These are phyloP conservation scores for Penstemon barbatus DNA, from an alignment of 257 asterid genomes.

Conservation along the genomic window DNA sequence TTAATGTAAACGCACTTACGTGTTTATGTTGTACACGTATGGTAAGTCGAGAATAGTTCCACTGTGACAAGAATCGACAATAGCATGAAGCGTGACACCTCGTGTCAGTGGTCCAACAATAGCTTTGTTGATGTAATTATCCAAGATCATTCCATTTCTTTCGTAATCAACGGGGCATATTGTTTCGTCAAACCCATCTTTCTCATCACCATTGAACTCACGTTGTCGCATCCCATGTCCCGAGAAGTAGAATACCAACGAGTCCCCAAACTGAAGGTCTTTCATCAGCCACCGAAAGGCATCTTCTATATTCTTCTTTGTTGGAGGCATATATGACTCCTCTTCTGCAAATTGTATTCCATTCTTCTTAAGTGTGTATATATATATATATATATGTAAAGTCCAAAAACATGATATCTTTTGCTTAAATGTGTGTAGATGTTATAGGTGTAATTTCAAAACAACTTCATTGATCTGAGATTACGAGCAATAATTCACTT, in stretches of 20 bases:
- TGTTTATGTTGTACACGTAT: constrained; percentile 49
- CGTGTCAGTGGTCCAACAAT: constrained; percentile 54
- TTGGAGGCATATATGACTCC: constrained; percentile 47
- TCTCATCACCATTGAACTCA: constrained; percentile 47
- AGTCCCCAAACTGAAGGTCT: constrained; percentile 61
- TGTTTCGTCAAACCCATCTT: constrained; percentile 56
- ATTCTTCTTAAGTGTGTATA: too few relatives aligned
- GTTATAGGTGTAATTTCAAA: too few relatives aligned
- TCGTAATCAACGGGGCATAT: constrained; percentile 58
- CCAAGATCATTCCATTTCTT: constrained; percentile 45
- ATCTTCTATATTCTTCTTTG: constrained; percentile 48
- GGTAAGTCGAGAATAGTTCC: constrained; percentile 66
- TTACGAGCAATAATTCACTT: too few relatives aligned
- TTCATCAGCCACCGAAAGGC: constrained; percentile 63
- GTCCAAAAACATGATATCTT: too few relatives aligned
- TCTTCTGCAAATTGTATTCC: constrained; percentile 42
- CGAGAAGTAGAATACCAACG: constrained; percentile 57
- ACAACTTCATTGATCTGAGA: too few relatives aligned
- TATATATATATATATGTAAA: too few relatives aligned
- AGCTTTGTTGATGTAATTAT: constrained; percentile 59
- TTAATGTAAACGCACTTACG: constrained; percentile 31
- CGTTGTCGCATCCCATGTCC: constrained; percentile 56
- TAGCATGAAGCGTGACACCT: constrained; percentile 59
- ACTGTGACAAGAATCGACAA: constrained; percentile 63
- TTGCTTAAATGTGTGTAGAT: too few relatives aligned